Conservation (phyloP, 73 alveolate species). For the Tetrahymena borealis region DNA sequence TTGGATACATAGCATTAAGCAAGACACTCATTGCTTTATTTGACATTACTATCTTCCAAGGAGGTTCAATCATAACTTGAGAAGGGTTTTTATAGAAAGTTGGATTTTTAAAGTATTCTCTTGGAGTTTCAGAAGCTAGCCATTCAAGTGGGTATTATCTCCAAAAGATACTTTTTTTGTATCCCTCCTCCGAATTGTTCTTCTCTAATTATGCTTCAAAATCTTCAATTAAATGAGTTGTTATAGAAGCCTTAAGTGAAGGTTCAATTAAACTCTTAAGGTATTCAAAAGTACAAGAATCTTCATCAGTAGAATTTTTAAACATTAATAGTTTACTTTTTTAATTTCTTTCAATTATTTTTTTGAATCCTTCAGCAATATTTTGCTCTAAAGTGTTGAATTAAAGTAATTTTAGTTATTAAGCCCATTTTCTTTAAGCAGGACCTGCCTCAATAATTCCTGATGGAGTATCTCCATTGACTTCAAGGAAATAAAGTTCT, state of each 20-base stretch:
- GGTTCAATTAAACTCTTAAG: background rate
- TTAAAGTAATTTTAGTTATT: background rate
- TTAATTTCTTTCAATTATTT: background rate
- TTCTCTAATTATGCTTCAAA: background rate
- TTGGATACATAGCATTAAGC: background rate
- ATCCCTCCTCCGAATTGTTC: background rate
- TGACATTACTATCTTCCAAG: background rate
- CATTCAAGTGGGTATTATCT: background rate
- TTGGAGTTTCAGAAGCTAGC: background rate
- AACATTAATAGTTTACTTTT: background rate
- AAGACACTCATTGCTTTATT: background rate
- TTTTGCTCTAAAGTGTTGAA: background rate
- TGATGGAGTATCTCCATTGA: background rate
- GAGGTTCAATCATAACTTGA: background rate
- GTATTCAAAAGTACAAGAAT: background rate
- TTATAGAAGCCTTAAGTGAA: background rate
- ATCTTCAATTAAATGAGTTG: background rate
- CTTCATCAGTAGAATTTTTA: background rate
- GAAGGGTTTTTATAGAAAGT: background rate
- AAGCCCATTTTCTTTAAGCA: background rate
- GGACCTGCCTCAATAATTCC: background rate
- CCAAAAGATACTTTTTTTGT: background rate
- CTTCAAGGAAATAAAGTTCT: background rate
- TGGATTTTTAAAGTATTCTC: background rate
- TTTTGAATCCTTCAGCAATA: background rate